These are phyloP conservation scores for Dalbergia cochinchinensis DNA, from an alignment of 306 rosid species.

Conservation along the genomic window DNA sequence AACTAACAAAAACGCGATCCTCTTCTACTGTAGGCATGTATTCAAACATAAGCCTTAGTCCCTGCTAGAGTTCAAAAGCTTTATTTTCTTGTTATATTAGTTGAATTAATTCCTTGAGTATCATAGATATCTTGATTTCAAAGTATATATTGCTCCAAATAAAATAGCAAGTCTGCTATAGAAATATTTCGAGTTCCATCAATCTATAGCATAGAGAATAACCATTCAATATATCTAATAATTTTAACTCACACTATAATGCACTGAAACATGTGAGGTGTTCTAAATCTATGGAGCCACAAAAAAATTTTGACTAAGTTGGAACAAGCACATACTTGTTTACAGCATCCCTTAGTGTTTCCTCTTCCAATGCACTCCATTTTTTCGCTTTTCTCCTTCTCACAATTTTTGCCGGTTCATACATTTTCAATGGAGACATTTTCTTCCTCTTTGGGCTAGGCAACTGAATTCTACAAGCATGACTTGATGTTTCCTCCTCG, in stretches of 20 bases:
- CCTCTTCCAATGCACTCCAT: conserved; percentile 73
- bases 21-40: too few relatives aligned
- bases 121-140: too few relatives aligned
- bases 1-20: neutral
- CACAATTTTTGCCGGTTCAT: conserved; percentile 28
- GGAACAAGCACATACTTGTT: conserved; percentile 51
- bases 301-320: too few relatives aligned
- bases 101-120: neutral
- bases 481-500: conserved; percentile 43
- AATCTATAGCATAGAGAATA: too few relatives aligned
- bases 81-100: too few relatives aligned
- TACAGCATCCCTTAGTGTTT: conserved; percentile 57
- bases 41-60: too few relatives aligned
- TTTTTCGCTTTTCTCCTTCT: conserved; percentile 61
- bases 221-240: neutral
- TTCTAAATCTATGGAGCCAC: too few relatives aligned
- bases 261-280: too few relatives aligned
- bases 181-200: too few relatives aligned
- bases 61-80: too few relatives aligned
- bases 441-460: conserved; percentile 55
- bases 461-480: conserved; percentile 41
- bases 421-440: conserved; percentile 60
- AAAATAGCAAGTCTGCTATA: too few relatives aligned
- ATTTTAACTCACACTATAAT: neutral
- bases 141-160: neutral